Conservation (phyloP, 306 rosid species). For the Quercus agrifolia region DNA sequence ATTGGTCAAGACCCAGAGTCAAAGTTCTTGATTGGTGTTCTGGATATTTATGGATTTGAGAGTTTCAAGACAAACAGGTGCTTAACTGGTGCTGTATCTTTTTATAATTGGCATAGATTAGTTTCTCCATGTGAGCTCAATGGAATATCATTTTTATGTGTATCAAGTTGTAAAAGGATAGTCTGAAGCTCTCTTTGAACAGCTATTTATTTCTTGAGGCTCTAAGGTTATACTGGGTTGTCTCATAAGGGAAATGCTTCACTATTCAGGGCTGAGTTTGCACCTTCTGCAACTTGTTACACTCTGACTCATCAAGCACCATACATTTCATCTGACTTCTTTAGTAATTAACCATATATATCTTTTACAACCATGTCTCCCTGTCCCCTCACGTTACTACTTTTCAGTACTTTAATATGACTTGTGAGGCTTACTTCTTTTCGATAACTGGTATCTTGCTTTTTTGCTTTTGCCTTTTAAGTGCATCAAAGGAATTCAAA, state of each 20-base stretch:
- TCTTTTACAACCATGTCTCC: neutral
- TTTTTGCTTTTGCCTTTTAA: neutral
- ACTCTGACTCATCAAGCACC: neutral
- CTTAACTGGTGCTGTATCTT: conserved; percentile 45
- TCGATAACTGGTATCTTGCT: neutral
- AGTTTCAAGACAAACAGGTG: conserved; percentile 99
- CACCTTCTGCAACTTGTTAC: neutral
- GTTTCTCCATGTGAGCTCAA: conserved; percentile 16
- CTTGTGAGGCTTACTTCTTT: neutral
- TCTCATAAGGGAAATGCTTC: neutral
- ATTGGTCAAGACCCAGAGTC: conserved; percentile 97
- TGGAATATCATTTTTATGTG: conserved; percentile 3
- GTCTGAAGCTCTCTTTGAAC: conserved; percentile 9
- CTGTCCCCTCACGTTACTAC: neutral
- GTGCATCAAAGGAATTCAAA: neutral
- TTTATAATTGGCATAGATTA: conserved; percentile 29
- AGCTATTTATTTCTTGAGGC: neutral
- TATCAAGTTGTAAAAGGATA: neutral
- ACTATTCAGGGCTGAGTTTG: too few relatives aligned
- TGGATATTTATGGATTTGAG: conserved; percentile 99
- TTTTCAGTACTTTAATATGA: neutral
- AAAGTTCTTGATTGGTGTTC: conserved; percentile 82
- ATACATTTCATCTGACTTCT: neutral
- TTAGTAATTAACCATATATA: neutral
- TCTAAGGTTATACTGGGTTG: neutral